phyloP scores from a whole-genome alignment of 306 rosid genomes.

The Prunus campanulata region DNA sequence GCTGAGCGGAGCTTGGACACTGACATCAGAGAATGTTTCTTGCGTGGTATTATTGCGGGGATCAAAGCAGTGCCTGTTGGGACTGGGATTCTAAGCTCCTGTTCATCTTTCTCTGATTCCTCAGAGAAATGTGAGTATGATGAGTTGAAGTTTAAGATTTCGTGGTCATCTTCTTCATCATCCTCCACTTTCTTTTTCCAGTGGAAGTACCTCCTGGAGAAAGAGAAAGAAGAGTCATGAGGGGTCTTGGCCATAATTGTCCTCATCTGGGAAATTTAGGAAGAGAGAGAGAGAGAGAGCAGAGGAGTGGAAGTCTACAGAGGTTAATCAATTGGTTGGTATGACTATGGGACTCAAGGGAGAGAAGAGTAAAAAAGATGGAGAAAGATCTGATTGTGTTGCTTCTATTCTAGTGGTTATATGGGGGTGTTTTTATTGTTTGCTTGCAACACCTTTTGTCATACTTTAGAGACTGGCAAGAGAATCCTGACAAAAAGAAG shows the following conservation, averaged over 20 bases:
- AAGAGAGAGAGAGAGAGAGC: neutral
- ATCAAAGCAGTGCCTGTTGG: neutral
- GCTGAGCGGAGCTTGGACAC: slow-evolving; percentile 59
- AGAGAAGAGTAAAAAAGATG: slow-evolving; percentile 1
- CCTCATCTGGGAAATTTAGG: slow-evolving; percentile 33
- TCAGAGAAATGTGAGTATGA: slow-evolving; percentile 46
- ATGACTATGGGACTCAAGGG: neutral
- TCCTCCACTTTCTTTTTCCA: slow-evolving; percentile 63
- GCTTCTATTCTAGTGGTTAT: neutral
- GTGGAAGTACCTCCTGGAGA: slow-evolving; percentile 76
- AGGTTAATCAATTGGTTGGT: slow-evolving; percentile 4
- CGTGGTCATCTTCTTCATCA: slow-evolving; percentile 40
- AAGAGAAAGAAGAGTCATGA: slow-evolving; percentile 77
- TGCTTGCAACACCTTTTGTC: neutral
- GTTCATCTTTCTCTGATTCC: slow-evolving; percentile 17
- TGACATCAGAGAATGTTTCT: slow-evolving; percentile 21
- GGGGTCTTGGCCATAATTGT: slow-evolving; percentile 70
- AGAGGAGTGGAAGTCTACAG: neutral
- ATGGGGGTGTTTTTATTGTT: neutral
- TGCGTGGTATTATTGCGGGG: slow-evolving; percentile 1
- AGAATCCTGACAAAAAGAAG: slow-evolving; percentile 44
- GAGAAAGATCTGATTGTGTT: neutral
- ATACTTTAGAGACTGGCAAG: neutral
- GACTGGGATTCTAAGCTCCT: slow-evolving; percentile 16
- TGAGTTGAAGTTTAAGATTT: slow-evolving; percentile 34